A percentile compares a stretch with the other conserved stretches of the same genome.
phyloP scores from a whole-genome alignment of 108 stramenopile species.

The Stephanodiscus triporus region DNA sequence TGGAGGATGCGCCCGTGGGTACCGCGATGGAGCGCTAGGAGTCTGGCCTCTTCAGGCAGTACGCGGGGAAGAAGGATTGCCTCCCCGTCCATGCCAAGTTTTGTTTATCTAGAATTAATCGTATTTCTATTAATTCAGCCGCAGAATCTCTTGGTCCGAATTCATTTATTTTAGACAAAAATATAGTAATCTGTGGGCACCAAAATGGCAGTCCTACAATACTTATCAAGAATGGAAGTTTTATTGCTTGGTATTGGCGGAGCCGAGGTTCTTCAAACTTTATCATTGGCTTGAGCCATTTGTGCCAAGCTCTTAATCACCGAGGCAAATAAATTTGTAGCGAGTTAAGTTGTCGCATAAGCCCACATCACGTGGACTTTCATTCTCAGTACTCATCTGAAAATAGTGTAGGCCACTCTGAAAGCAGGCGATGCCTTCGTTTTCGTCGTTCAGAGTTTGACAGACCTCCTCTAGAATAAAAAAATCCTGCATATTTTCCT shows the following conservation, averaged over 20 bases:
- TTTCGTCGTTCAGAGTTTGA: conserved; percentile 11
- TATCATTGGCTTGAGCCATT: neutral
- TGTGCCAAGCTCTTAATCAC: neutral
- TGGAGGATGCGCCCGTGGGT: no score
- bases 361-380: conserved; percentile 17
- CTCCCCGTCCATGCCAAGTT: no score
- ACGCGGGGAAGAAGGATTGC: no score
- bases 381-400: conserved; percentile 9
- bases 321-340: neutral
- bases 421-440: conserved; percentile 6
- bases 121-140: no score
- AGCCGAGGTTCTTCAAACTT: neutral
- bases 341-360: conserved; percentile 24
- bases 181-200: no score
- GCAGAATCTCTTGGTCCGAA: no score
- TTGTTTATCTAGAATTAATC: no score
- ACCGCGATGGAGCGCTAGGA: no score
- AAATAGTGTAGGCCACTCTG: conserved; percentile 10
- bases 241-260: neutral
- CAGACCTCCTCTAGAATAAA: conserved; percentile 24
- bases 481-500: conserved; percentile 38
- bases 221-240: no score
- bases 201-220: no score
- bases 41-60: no score
- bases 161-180: no score